Evolutionary conservation across 1,284 basidiomycete species (phyloP).

Genomic region (Puccinia coronata): DNA sequence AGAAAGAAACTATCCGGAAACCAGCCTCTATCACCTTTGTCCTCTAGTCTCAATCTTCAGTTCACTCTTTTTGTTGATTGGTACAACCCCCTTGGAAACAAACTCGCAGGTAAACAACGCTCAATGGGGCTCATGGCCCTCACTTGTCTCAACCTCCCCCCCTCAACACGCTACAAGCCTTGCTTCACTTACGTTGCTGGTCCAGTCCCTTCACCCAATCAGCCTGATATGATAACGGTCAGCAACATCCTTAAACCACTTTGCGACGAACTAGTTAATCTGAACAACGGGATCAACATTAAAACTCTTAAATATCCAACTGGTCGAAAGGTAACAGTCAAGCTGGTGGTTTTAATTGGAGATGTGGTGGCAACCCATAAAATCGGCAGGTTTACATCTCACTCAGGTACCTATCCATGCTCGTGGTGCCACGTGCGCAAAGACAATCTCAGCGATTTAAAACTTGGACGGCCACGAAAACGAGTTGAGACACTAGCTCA

Average conservation of each 20-base stretch:
- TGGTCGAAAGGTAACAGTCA: neutral
- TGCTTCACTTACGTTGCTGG: neutral
- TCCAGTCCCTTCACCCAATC: neutral
- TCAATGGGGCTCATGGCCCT: slow-evolving; percentile 7
- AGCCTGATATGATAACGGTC: slow-evolving; percentile 23
- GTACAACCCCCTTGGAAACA: slow-evolving; percentile 22
- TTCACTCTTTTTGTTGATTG: slow-evolving; percentile 13
- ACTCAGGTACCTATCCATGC: neutral
- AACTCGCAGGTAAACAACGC: neutral
- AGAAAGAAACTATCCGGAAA: neutral
- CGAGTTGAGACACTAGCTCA: neutral
- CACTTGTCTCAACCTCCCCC: neutral
- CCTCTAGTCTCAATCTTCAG: too few relatives aligned
- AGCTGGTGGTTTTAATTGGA: neutral
- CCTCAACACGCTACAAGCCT: neutral
- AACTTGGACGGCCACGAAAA: neutral
- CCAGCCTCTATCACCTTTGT: neutral
- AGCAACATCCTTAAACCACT: neutral
- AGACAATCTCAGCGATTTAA: too few relatives aligned
- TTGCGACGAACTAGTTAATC: neutral
- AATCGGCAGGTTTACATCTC: slow-evolving; percentile 8
- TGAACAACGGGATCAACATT: neutral
- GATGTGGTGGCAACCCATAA: slow-evolving; percentile 19
- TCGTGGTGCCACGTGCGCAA: neutral
- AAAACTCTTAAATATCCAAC: neutral